Conservation (phyloP, 768 basidiomycete species). For the Lentinus brumalis region DNA sequence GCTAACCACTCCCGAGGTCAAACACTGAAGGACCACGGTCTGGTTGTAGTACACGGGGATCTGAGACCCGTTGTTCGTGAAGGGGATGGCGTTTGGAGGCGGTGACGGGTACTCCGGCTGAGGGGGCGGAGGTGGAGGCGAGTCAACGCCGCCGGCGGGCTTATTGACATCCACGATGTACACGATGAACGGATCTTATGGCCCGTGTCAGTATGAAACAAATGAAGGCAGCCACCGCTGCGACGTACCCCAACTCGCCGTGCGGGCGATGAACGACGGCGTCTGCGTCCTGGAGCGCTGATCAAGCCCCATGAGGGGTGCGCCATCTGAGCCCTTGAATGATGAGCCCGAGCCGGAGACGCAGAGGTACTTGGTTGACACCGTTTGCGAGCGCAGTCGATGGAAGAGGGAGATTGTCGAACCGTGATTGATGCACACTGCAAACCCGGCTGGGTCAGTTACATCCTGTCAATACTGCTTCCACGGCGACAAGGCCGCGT, state of each 20-base stretch:
- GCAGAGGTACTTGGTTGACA: slow-evolving; percentile 94
- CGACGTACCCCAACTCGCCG: slow-evolving; percentile 82
- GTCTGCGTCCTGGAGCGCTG: slow-evolving; percentile 69
- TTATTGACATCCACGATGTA: slow-evolving; percentile 95
- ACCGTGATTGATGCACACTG: slow-evolving; percentile 95
- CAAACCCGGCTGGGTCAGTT: slow-evolving; percentile 1
- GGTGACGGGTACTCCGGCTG: slow-evolving; percentile 91
- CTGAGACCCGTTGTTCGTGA: slow-evolving; percentile 79
- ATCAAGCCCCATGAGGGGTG: slow-evolving; percentile 79
- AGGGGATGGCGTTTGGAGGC: slow-evolving; percentile 87
- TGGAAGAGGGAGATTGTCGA: slow-evolving; percentile 96
- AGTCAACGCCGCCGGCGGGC: slow-evolving; percentile 74
- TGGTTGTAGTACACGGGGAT: slow-evolving; percentile 97
- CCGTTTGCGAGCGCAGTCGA: slow-evolving; percentile 92
- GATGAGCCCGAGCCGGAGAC: slow-evolving; percentile 92
- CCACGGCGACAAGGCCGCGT: slow-evolving; percentile 3
- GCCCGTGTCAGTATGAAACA: slow-evolving; percentile 20
- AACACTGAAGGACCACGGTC: slow-evolving; percentile 91
- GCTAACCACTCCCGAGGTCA: slow-evolving; percentile 91
- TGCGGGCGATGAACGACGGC: slow-evolving; percentile 87
- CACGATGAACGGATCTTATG: slow-evolving; percentile 87
- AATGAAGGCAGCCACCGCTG: slow-evolving; percentile 14
- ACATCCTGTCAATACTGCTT: neutral
- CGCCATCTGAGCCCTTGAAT: slow-evolving; percentile 92
- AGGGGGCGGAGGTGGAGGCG: slow-evolving; percentile 78